Base-by-base conservation (phyloP, 495 filamentous ascomycete genomes). In the Aspergillus campestris region DNA sequence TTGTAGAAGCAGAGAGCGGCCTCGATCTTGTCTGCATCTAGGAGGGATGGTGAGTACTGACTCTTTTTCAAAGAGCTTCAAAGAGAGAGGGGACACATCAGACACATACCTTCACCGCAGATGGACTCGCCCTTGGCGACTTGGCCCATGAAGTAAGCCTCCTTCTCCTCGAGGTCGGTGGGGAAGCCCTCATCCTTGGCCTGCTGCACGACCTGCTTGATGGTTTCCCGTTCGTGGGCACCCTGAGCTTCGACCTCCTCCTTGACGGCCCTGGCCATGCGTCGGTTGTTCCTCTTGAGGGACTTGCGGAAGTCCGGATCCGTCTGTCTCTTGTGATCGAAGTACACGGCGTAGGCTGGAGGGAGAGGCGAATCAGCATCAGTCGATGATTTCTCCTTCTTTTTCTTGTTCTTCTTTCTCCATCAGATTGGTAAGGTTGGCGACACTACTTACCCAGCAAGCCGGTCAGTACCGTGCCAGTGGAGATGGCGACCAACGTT, bases 1-100 rank as follows among this genome's bases (percentile, higher is more conserved):
- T 86, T 90, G 79, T 95, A 98, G 70, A 98, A 97, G 66, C 83
- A 84, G 42, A 97, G 73, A 24, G 94, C 90, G 38, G 94, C 87
- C 38, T 96, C 89, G 30, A 94, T 53, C 31, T 79, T 78, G 54
- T 84, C 78, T 46, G 78, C 66, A 49, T 83, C 87, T 92, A 59
- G 50, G 41, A 39, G 34, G 35, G 28, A 29, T 44, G 60, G 45
- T 63, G 57, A 54, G 49, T 48, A 38, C 45, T 34, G 31, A 18
- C 33, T 38, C 18, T 24, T 2, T 24, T 4, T 24, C 18, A 24
- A 24, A 24, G 1, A 24, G 1, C 18, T 24, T 24, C 2, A 24
- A 24, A 2, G 4, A 1, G 4, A 24, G 18, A 24, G 4, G 18
- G 18, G 18, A 39, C 41, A 46, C 39, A 38, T 24, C 27, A 32